A percentile compares a stretch with the other conserved stretches of the same genome.
phyloP scores from a whole-genome alignment of 1,284 basidiomycete genomes.

The Boletus smithii region DNA sequence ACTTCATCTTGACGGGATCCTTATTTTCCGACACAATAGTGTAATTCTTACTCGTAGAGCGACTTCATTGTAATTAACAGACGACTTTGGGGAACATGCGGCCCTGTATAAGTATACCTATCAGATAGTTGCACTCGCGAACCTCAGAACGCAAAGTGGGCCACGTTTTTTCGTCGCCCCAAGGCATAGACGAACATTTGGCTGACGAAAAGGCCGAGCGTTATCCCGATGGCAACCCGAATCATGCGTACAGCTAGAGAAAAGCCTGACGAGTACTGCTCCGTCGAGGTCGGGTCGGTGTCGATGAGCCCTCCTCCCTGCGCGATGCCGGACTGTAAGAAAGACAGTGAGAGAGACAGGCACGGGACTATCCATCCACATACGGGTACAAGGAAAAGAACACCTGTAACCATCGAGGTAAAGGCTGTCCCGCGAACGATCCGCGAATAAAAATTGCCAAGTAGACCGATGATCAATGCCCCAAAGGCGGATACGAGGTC shows the following conservation, averaged over 20 bases:
- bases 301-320: slow-evolving; percentile 80
- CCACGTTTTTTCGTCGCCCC: slow-evolving; percentile 68
- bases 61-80: slow-evolving; percentile 32
- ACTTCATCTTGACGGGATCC: slow-evolving; percentile 13
- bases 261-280: slow-evolving; percentile 65
- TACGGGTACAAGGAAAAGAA: slow-evolving; percentile 81
- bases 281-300: slow-evolving; percentile 57
- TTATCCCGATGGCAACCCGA: slow-evolving; percentile 83
- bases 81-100: slow-evolving; percentile 9
- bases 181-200: slow-evolving; percentile 77
- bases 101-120: too few species aligned
- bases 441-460: slow-evolving; percentile 80
- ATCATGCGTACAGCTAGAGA: slow-evolving; percentile 75
- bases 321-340: slow-evolving; percentile 71
- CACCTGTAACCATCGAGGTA: slow-evolving; percentile 86
- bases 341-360: slow-evolving; percentile 1
- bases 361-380: slow-evolving; percentile 10
- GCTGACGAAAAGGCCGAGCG: slow-evolving; percentile 77
- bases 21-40: slow-evolving; percentile 26
- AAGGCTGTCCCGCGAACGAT: slow-evolving; percentile 78
- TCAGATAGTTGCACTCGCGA: too few species aligned
- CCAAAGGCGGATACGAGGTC: slow-evolving; percentile 71
- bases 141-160: slow-evolving; percentile 71
- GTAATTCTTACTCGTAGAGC: slow-evolving; percentile 34
- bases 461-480: slow-evolving; percentile 76